These are phyloP conservation scores for Phaeosphaeria sp. DNA, from an alignment of 2,329 filamentous ascomycete species.

Conservation along the genomic window DNA sequence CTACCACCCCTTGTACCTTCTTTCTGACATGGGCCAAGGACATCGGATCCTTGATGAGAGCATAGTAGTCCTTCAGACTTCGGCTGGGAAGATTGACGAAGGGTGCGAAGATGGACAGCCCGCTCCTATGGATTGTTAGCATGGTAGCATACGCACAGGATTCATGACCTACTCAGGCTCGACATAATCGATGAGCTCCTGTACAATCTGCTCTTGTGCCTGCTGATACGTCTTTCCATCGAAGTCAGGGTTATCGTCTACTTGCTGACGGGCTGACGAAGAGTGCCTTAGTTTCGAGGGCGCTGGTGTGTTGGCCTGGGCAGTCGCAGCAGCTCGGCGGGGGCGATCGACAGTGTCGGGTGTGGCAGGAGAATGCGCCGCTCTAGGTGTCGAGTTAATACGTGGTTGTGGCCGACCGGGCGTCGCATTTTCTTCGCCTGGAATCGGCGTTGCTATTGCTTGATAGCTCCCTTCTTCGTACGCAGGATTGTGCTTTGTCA, in stretches of 20 bases:
- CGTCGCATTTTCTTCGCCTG: slow-evolving; percentile 57
- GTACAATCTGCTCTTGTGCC: slow-evolving; percentile 84
- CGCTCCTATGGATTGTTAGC: slow-evolving; percentile 49
- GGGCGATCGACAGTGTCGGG: slow-evolving; percentile 39
- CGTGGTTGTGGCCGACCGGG: slow-evolving; percentile 38
- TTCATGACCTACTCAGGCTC: slow-evolving; percentile 55
- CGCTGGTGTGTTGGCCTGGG: slow-evolving; percentile 38
- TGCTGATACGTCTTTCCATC: slow-evolving; percentile 76
- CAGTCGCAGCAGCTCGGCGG: slow-evolving; percentile 38
- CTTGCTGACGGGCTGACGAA: slow-evolving; percentile 28
- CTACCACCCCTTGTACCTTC: slow-evolving; percentile 74
- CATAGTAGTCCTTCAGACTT: slow-evolving; percentile 83
- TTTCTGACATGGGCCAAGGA: slow-evolving; percentile 81
- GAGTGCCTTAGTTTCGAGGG: slow-evolving; percentile 43
- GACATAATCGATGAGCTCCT: slow-evolving; percentile 72
- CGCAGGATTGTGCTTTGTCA: slow-evolving; percentile 85
- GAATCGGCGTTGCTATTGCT: slow-evolving; percentile 76
- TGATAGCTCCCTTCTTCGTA: slow-evolving; percentile 73
- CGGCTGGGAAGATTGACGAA: slow-evolving; percentile 82
- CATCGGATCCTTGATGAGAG: slow-evolving; percentile 79
- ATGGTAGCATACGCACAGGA: background rate
- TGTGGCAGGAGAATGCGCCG: slow-evolving; percentile 27
- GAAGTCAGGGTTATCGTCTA: slow-evolving; percentile 27
- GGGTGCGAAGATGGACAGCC: slow-evolving; percentile 73
- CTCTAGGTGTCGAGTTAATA: slow-evolving; percentile 32